A percentile compares a stretch with the other conserved stretches of the same genome.
Evolutionary conservation across 2,329 filamentous ascomycete genomes (phyloP).

Genomic region (Podosphaera xanthii): DNA sequence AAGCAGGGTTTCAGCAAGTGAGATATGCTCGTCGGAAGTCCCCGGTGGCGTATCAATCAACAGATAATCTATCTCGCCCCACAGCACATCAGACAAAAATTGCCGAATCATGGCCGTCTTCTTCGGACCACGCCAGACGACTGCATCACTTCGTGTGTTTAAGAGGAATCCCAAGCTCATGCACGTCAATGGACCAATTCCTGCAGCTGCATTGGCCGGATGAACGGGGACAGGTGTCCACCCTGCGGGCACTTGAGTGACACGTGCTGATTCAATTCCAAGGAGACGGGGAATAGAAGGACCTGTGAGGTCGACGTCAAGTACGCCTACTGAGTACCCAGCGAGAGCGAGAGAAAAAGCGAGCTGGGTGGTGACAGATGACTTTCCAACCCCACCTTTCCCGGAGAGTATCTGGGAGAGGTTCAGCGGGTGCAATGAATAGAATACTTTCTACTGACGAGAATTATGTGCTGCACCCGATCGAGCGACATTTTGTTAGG

Average conservation of each 20-base stretch:
- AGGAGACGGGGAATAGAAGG: slow-evolving; percentile 93
- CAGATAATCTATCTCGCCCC: slow-evolving; percentile 73
- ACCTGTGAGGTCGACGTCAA: slow-evolving; percentile 89
- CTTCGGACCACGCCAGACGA: slow-evolving; percentile 94
- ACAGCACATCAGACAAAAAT: slow-evolving; percentile 77
- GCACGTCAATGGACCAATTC: slow-evolving; percentile 45
- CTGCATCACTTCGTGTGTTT: slow-evolving; percentile 61
- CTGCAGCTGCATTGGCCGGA: slow-evolving; percentile 25
- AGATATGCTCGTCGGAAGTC: slow-evolving; percentile 93
- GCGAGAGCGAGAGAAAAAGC: slow-evolving; percentile 70
- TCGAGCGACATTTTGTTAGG: slow-evolving; percentile 33
- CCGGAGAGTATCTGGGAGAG: slow-evolving; percentile 51
- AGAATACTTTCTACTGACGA: slow-evolving; percentile 26
- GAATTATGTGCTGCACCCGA: slow-evolving; percentile 54
- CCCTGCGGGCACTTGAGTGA: slow-evolving; percentile 73
- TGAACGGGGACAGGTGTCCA: slow-evolving; percentile 85
- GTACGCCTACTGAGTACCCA: slow-evolving; percentile 76
- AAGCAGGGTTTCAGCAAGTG: slow-evolving; percentile 67
- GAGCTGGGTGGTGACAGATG: slow-evolving; percentile 88
- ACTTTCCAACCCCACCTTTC: slow-evolving; percentile 96
- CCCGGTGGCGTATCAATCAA: slow-evolving; percentile 91
- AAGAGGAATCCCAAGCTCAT: slow-evolving; percentile 91
- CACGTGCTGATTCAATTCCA: slow-evolving; percentile 68
- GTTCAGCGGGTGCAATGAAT: slow-evolving; percentile 1
- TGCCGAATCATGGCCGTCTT: slow-evolving; percentile 98